Evolutionary conservation across 2,329 filamentous ascomycete genomes (phyloP), one percentile per base, ranked within the genome.

Genomic region (Tolypocladium album): DNA sequence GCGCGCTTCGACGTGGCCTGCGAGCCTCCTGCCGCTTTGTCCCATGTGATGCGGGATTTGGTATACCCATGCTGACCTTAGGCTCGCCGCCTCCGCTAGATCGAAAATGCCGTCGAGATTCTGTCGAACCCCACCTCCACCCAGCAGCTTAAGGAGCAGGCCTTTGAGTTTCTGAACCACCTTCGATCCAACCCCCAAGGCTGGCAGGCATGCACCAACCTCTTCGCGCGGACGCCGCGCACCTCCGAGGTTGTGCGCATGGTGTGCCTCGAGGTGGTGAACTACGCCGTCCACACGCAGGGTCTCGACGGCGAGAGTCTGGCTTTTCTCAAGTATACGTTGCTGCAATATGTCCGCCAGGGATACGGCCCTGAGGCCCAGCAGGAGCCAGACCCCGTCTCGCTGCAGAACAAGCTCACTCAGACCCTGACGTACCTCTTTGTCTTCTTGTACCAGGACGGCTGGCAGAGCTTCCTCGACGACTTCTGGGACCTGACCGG

Each of bases 401-500:
- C 84, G 65, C 87, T 99, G 52, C 93, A 97, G 76, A 99, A 97
- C 78, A 99, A 99, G 76, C 85, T 99, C 66, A 92, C 93, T 55
- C 94, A 99, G 76, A 96, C 92, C 15, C 78, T 99, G 67, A 99
- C 94, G 12, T 94, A 91, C 70, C 86, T 99, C 57, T 99, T 99
- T 74, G 88, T 91, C 42, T 85, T 87, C 15, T 81, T 96, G 59
- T 99, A 99, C 74, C 86, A 86, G 58, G 85, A 88, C 58, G 88
- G 89, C 43, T 99, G 94, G 94, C 84, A 90, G 68, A 85, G 80
- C 61, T 97, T 97, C 74, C 87, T 99, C 71, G 90, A 96, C 68
- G 94, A 99, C 71, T 89, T 97, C 66, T 79, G 94, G 63, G 82
- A 82, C 61, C 76, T 99, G 65, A 91, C 92, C 8, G 83, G 82